Conservation (phyloP, 2,329 filamentous ascomycete species). For the Talaromyces sp. region DNA sequence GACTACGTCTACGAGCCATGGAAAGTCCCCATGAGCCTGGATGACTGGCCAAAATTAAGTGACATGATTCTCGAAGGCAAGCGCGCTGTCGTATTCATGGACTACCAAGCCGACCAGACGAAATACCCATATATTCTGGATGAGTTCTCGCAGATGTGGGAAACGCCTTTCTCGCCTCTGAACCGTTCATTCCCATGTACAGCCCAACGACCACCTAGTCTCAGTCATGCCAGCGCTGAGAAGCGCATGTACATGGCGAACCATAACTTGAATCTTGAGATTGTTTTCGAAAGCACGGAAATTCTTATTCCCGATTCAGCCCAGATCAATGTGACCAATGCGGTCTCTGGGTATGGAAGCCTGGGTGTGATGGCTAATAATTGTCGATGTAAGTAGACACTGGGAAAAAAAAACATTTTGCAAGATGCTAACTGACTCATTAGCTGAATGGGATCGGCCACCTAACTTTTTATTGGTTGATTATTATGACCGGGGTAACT, state of each 20-base stretch:
- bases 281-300: neutral
- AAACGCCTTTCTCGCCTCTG: constrained; percentile 1
- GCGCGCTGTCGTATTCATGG: constrained; percentile 1
- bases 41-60: neutral
- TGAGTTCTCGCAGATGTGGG: constrained; percentile 5
- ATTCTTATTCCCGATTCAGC: neutral
- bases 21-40: constrained; percentile 1
- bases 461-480: constrained; percentile 2
- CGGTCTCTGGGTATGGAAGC: constrained; percentile 1
- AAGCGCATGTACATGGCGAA: constrained; percentile 3
- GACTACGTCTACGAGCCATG: constrained; percentile 3
- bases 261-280: constrained; percentile 1
- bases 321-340: constrained; percentile 2
- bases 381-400: neutral
- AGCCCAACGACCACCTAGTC: neutral
- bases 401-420: too few species aligned
- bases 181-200: constrained; percentile 2
- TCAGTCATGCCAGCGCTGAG: neutral
- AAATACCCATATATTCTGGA: constrained; percentile 1
- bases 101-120: neutral
- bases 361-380: constrained; percentile 3
- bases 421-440: neutral
- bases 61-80: neutral
- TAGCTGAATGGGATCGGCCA: constrained; percentile 1
- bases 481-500: constrained; percentile 1